phyloP scores from a whole-genome alignment of 495 filamentous ascomycete genomes.

The Tetracladium marchalianum region DNA sequence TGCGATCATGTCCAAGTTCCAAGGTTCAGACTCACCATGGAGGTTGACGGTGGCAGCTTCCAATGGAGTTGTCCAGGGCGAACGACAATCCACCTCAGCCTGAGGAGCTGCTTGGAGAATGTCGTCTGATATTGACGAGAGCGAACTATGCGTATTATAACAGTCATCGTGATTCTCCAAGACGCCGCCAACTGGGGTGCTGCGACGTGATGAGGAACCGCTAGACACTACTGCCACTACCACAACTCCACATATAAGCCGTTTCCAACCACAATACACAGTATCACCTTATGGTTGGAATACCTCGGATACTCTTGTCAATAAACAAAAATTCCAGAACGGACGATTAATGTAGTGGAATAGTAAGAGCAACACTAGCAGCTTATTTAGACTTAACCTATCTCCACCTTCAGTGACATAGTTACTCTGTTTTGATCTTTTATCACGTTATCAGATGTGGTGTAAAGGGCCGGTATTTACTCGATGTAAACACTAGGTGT shows the following conservation, averaged over 20 bases:
- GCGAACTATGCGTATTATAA: slow-evolving; percentile 4
- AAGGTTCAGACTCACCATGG: slow-evolving; percentile 1
- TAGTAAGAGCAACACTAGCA: background rate
- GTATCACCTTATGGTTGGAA: slow-evolving; percentile 3
- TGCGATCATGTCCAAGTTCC: background rate
- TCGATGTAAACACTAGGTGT: too few relatives aligned
- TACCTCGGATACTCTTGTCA: slow-evolving; percentile 11
- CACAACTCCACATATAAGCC: too few relatives aligned
- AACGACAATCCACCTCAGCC: slow-evolving; percentile 1
- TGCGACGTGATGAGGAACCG: slow-evolving; percentile 5
- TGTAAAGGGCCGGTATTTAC: too few relatives aligned
- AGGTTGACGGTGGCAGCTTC: slow-evolving; percentile 1
- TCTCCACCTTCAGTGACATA: too few relatives aligned
- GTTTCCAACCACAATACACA: too few relatives aligned
- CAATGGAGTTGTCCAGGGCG: slow-evolving; percentile 3
- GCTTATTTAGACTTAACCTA: background rate
- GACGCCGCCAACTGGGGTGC: slow-evolving; percentile 3
- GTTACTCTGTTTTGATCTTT: too few relatives aligned
- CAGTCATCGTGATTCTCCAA: slow-evolving; percentile 3
- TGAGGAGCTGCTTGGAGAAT: slow-evolving; percentile 10
- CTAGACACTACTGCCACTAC: slow-evolving; percentile 5
- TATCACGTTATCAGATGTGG: too few relatives aligned
- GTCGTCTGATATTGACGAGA: slow-evolving; percentile 3
- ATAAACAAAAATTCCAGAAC: slow-evolving; percentile 12
- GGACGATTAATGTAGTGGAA: slow-evolving; percentile 10